A percentile compares a stretch with the other conserved stretches of the same genome.
Evolutionary conservation across 805 yeast genomes (phyloP).

Genomic region (Hanseniaspora vineae): DNA sequence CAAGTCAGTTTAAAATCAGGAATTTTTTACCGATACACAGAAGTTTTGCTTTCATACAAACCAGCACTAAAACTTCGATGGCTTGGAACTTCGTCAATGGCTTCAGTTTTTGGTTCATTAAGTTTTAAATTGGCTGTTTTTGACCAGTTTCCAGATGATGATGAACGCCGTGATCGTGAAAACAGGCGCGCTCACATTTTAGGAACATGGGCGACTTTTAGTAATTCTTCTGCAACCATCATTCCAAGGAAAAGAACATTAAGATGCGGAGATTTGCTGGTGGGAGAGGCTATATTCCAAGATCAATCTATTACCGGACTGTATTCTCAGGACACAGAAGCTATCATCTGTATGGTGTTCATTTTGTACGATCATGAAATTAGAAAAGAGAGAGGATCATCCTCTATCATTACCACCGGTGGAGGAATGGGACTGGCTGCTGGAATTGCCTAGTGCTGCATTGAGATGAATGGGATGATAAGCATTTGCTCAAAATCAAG

Average conservation of each 20-base stretch:
- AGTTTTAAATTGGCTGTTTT: constrained; percentile 23
- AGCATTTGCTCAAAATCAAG: too few relatives aligned
- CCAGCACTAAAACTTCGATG: constrained; percentile 24
- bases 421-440: too few relatives aligned
- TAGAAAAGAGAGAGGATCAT: constrained; percentile 17
- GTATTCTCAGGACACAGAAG: constrained; percentile 18
- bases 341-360: constrained; percentile 23
- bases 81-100: constrained; percentile 27
- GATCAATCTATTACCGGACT: neutral
- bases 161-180: neutral
- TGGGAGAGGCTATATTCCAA: neutral
- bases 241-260: constrained; percentile 13
- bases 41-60: neutral
- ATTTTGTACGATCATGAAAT: constrained; percentile 21
- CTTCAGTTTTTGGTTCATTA: constrained; percentile 24
- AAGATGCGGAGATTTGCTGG: constrained; percentile 11
- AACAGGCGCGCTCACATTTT: constrained; percentile 4
- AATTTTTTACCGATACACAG: neutral
- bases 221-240: constrained; percentile 18
- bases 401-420: neutral
- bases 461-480: too few relatives aligned
- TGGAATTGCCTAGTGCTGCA: too few relatives aligned
- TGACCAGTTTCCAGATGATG: constrained; percentile 20
- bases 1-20: neutral
- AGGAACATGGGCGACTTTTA: constrained; percentile 1